Conservation (phyloP, 2,329 filamentous ascomycete species). For the Albophoma yamanashiensis region DNA sequence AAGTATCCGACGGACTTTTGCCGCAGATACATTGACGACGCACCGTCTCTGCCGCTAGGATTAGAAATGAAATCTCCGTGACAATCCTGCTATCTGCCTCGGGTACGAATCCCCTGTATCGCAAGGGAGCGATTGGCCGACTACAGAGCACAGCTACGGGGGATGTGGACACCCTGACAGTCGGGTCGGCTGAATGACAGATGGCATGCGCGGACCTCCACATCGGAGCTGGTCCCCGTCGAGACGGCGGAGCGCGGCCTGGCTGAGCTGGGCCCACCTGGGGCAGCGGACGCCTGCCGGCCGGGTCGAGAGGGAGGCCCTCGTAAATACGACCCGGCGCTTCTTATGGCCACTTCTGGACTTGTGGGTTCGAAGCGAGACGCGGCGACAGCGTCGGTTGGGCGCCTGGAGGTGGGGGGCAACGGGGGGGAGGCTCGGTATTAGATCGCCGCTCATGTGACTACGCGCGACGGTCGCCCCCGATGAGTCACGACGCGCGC, state of each 20-base stretch:
- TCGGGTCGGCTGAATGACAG: neutral
- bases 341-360: too few species aligned
- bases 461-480: conserved; percentile 17
- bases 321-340: neutral
- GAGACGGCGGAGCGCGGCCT: neutral
- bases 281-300: neutral
- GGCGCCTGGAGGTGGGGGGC: too few species aligned
- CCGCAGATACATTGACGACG: neutral
- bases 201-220: neutral
- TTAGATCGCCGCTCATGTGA: conserved; percentile 13
- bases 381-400: too few species aligned
- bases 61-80: neutral
- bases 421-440: neutral
- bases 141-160: neutral
- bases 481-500: conserved; percentile 14
- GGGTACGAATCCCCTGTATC: neutral
- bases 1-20: neutral
- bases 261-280: neutral
- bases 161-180: neutral
- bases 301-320: neutral
- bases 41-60: neutral
- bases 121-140: neutral
- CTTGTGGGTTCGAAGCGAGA: too few species aligned
- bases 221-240: neutral
- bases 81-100: neutral